phyloP scores from a whole-genome alignment of 73 alveolate genomes.

The Urostyla sp. region DNA sequence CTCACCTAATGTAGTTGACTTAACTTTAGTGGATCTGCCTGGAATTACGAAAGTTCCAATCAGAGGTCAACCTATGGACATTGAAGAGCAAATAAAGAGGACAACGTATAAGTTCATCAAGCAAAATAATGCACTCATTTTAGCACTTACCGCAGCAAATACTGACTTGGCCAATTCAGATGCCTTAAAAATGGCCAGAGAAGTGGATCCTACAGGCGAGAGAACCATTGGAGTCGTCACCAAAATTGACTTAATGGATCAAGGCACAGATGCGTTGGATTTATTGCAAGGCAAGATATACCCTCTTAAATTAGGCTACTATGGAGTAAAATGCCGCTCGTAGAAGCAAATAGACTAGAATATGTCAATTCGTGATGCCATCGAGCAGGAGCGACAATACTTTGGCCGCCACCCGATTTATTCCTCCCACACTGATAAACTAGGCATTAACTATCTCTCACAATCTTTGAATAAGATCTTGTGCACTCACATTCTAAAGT shows the following conservation, averaged over 20 bases:
- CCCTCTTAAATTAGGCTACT: slow-evolving; percentile 94
- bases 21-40: slow-evolving; percentile 97
- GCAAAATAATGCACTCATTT: slow-evolving; percentile 84
- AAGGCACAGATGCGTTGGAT: slow-evolving; percentile 91
- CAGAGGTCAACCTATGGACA: slow-evolving; percentile 94
- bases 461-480: slow-evolving; percentile 40
- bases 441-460: slow-evolving; percentile 53
- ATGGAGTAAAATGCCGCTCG: slow-evolving; percentile 95
- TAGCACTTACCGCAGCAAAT: slow-evolving; percentile 96
- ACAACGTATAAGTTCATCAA: slow-evolving; percentile 82
- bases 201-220: slow-evolving; percentile 91
- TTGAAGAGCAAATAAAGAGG: slow-evolving; percentile 82
- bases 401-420: slow-evolving; percentile 51
- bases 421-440: not conserved
- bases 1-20: slow-evolving; percentile 91
- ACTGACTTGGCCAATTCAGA: slow-evolving; percentile 95
- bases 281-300: slow-evolving; percentile 89
- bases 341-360: slow-evolving; percentile 82
- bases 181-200: slow-evolving; percentile 92
- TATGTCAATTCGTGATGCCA: slow-evolving; percentile 77
- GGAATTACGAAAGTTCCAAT: slow-evolving; percentile 96
- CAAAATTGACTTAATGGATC: slow-evolving; percentile 93
- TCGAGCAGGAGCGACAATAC: slow-evolving; percentile 73
- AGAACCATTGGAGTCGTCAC: slow-evolving; percentile 95
- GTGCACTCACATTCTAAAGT: slow-evolving; percentile 41